Evolutionary conservation across 2,329 filamentous ascomycete species (phyloP), one percentile per base, ranked within the genome.

Genomic region (Paracoccidioides lutzii): DNA sequence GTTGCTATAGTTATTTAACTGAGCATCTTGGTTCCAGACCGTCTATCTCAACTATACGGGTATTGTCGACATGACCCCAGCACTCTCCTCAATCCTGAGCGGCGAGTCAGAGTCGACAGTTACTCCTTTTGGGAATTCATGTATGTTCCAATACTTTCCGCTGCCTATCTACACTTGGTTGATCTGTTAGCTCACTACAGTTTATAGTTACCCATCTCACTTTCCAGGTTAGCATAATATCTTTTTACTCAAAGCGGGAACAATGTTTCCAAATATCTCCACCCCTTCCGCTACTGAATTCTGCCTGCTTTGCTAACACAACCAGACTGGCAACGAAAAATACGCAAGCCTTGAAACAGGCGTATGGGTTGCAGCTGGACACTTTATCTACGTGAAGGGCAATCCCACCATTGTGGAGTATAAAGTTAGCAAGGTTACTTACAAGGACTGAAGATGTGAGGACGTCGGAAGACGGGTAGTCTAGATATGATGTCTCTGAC

Each of bases 21-120:
- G 57, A 58, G 40, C 50, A 33, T 50, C 14, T 33, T 3, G 10
- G 9, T 43, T 51, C 14, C 54, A 60, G 56, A 32, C 54, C 37
- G 62, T 75, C 53, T 72, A 72, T 56, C 52, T 74, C 53, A 65
- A 68, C 56, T 75, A 75, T 61, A 72, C 68, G 6, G 73, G 73
- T 38, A 62, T 71, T 35, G 59, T 73, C 32, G 65, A 66, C 3
- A 58, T 73, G 41, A 68, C 63, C 3, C 65, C 66, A 4, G 68
- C 63, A 14, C 59, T 72, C 45, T 50, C 53, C 15, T 63, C 64
- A 5, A 67, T 74, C n/a, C 62, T 74, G 15, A 52, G 56, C 2
- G 68, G 67, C 3, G 59, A 61, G 30, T 64, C 64, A 1, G 64
- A 66, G 35, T 66, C 69, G 30, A 63, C 63, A 14, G 64, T 66